Conservation (phyloP, 2,329 filamentous ascomycete genomes). For the Aspergillus pseudotamarii region DNA sequence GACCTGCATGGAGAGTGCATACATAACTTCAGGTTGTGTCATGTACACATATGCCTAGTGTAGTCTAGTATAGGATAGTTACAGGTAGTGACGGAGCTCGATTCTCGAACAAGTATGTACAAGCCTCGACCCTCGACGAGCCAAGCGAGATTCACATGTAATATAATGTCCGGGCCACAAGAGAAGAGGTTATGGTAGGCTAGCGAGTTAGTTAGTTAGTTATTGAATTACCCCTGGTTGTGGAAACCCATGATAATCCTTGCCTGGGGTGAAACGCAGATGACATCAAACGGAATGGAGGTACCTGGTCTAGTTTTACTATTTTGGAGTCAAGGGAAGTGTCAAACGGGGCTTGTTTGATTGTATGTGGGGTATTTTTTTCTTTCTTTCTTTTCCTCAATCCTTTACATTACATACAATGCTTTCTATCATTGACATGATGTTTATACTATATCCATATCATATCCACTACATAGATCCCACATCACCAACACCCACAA, state of each 20-base stretch:
- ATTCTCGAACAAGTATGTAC: neutral
- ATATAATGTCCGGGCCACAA: neutral
- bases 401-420: too few species aligned
- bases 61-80: too few species aligned
- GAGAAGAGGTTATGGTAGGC: too few species aligned
- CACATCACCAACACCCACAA: neutral
- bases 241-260: neutral
- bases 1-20: neutral
- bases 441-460: neutral
- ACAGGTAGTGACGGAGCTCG: too few species aligned
- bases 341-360: neutral
- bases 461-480: neutral
- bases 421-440: too few species aligned
- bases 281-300: neutral
- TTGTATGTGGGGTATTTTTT: neutral
- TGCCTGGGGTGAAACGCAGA: neutral
- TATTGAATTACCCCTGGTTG: neutral
- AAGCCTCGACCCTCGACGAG: neutral
- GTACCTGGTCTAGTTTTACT: neutral
- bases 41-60: too few species aligned
- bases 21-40: too few species aligned
- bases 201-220: too few species aligned
- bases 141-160: neutral
- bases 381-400: too few species aligned
- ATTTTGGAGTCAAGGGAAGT: neutral